phyloP scores from a whole-genome alignment of 345 rosid species.

The Eucalyptus guilfoylei region DNA sequence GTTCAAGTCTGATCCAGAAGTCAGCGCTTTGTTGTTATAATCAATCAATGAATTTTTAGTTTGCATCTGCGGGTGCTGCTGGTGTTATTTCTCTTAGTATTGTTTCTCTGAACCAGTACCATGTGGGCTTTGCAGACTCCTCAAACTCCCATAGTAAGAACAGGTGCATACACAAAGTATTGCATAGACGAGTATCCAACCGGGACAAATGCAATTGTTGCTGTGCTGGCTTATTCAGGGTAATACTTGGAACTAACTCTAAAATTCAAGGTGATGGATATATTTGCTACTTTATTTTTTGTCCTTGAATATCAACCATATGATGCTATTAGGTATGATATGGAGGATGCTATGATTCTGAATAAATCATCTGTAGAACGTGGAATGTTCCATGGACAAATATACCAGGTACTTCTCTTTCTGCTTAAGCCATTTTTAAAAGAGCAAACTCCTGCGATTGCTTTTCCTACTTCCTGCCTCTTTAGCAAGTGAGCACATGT shows the following conservation, averaged over 20 bases:
- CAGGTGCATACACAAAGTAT: constrained; percentile 62
- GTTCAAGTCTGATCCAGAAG: not conserved
- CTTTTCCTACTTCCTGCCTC: not conserved
- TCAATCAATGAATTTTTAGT: not conserved
- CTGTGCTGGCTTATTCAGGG: constrained; percentile 97
- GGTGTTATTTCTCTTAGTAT: not conserved
- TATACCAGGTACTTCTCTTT: constrained; percentile 64
- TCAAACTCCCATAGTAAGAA: constrained; percentile 87
- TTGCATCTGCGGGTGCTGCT: not conserved
- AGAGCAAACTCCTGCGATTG: not conserved
- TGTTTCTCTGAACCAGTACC: not conserved
- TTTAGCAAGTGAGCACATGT: not conserved
- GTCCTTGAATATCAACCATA: not conserved
- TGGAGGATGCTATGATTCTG: constrained; percentile 99
- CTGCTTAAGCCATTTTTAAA: not conserved
- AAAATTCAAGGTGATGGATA: not conserved
- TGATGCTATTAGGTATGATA: constrained; percentile 51
- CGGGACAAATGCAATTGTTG: constrained; percentile 97
- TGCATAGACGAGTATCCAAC: constrained; percentile 75
- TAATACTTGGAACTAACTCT: constrained; percentile 1
- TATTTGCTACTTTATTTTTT: not conserved
- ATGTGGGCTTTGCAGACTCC: constrained; percentile 72
- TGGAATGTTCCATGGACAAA: constrained; percentile 95
- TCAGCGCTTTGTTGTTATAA: not conserved
- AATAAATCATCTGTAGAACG: constrained; percentile 93